Evolutionary conservation across 73 alveolate genomes (phyloP).

Genomic region (Tetrahymena thermophila): DNA sequence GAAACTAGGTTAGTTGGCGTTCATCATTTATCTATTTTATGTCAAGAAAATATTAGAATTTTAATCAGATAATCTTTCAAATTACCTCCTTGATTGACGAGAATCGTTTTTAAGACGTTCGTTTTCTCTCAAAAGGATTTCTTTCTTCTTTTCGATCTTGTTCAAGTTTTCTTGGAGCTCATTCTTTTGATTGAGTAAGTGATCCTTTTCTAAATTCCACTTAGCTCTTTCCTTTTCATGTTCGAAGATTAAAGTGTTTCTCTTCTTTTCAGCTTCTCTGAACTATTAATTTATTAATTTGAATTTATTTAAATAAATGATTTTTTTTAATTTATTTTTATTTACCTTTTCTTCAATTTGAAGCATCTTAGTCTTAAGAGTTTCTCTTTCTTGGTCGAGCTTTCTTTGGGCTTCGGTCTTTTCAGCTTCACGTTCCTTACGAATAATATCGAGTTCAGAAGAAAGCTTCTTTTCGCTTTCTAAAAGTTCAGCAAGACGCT

Average conservation of each 20-base stretch:
- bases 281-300: constrained; percentile 57
- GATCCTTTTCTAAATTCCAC: constrained; percentile 86
- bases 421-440: constrained; percentile 68
- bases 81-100: constrained; percentile 51
- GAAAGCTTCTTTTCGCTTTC: constrained; percentile 56
- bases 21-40: neutral
- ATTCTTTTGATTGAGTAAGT: constrained; percentile 55
- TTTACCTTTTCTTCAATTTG: constrained; percentile 25
- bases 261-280: constrained; percentile 69
- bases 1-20: neutral
- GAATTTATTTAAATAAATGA: neutral
- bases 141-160: constrained; percentile 69
- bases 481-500: constrained; percentile 61
- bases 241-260: constrained; percentile 68
- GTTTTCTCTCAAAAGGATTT: constrained; percentile 76
- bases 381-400: constrained; percentile 78
- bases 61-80: neutral
- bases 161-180: constrained; percentile 65
- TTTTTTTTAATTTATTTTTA: neutral
- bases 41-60: neutral
- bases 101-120: constrained; percentile 80
- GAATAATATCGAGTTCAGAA: constrained; percentile 60
- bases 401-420: constrained; percentile 52
- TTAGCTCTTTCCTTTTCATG: constrained; percentile 92
- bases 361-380: constrained; percentile 17